Evolutionary conservation across 805 yeast genomes (phyloP), one percentile per base, ranked within the genome.

Genomic region (Citeromyces matritensis): DNA sequence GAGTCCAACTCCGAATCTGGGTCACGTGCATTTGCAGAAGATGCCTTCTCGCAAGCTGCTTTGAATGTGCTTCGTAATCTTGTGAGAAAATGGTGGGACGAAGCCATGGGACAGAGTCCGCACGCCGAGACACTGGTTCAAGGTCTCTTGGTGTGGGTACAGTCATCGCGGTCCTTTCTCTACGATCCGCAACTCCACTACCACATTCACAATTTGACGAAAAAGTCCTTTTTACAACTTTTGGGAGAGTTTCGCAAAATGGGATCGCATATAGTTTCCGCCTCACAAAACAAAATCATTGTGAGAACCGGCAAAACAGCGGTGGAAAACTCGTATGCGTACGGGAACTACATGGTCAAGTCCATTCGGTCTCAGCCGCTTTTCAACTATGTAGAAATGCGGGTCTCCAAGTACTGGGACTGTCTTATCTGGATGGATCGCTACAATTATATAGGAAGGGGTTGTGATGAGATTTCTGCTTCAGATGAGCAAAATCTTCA

Each of bases 341-440:
- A 80, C 49, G 85, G 95, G 11, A 85, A 83, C 41, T 84, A 84
- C 46, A 60, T 83, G 27, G 64, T 81, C 17, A 77, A 79, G 40
- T 73, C 93, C 2, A 72, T 83, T 3, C 62, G 95, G 43, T 63
- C 84, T 0, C 80, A 75, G 42, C 88, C 94, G 0, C 53, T 85
- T 40, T 91, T 91, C 57, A 73, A 77, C 41, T 85, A 73, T 48
- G 56, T 91, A 41, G 96, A 86, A 41, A 53, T 91, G 39, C 55
- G 58, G 13, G 76, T 88, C 27, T 65, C 60, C 9, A 73, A 72
- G 43, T 85, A 82, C 47, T 91, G 98, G 98, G 96, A 91, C 49
- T 45, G 78, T n/a, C 57, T 91, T 39, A 57, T 91, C 2, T 93
- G 96, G 97, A 81, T 88, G 94, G 95, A 91, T 48, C 75, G 78